These are phyloP conservation scores for Bidens hawaiensis DNA, from an alignment of 140 eudicot species.

Conservation along the genomic window DNA sequence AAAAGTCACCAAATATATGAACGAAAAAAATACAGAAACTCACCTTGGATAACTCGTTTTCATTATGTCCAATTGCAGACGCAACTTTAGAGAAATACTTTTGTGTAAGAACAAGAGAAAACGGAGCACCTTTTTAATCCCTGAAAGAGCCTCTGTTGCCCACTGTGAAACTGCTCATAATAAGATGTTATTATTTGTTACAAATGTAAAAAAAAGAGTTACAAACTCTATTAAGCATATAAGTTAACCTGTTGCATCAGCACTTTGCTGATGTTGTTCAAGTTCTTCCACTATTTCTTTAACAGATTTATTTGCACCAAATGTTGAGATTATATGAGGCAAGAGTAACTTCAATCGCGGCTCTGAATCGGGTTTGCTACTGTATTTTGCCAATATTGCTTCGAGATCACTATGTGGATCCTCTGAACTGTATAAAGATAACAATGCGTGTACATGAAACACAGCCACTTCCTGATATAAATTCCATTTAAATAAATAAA, in stretches of 20 bases:
- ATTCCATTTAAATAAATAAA: not conserved
- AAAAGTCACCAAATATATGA: not conserved
- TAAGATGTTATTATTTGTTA: not conserved
- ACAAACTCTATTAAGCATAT: not conserved
- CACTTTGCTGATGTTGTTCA: slow-evolving; percentile 53
- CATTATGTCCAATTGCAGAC: slow-evolving; percentile 45
- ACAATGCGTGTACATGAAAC: slow-evolving; percentile 14
- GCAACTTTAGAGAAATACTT: slow-evolving; percentile 73
- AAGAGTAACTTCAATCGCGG: slow-evolving; percentile 64
- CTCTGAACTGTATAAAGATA: slow-evolving; percentile 53
- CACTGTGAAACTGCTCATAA: slow-evolving; percentile 78
- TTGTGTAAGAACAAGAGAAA: slow-evolving; percentile 74
- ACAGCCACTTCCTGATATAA: not conserved
- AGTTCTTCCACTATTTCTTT: slow-evolving; percentile 60
- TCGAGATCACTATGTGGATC: slow-evolving; percentile 69
- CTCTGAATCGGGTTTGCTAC: slow-evolving; percentile 65
- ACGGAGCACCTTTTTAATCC: slow-evolving; percentile 82
- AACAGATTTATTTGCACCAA: slow-evolving; percentile 62
- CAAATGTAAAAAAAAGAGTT: not conserved
- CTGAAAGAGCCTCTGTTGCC: slow-evolving; percentile 89
- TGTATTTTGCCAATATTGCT: slow-evolving; percentile 47
- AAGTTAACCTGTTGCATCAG: slow-evolving; percentile 57
- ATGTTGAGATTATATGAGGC: slow-evolving; percentile 71
- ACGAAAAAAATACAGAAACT: slow-evolving; percentile 11
- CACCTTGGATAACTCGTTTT: slow-evolving; percentile 61